Percentiles rank a stretch among this genome's conserved stretches.
phyloP scores from a whole-genome alignment of 257 asterid species.

The Solanum paucissectum region DNA sequence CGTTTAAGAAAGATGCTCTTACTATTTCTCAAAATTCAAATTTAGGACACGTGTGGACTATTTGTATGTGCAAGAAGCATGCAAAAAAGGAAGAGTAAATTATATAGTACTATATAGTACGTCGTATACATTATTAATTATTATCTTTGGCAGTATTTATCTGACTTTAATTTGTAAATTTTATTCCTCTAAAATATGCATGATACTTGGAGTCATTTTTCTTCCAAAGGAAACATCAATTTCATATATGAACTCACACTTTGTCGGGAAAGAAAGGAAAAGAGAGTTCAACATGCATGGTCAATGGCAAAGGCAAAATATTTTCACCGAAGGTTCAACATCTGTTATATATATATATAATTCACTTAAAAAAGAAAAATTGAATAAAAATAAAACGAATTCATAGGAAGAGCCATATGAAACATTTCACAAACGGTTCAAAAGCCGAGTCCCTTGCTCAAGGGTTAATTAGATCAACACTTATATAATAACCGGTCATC shows the following conservation, averaged over 20 bases:
- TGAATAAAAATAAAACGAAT: no score
- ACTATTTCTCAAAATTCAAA: neutral
- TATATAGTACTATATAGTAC: neutral
- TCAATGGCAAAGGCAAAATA: neutral
- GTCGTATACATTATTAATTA: neutral
- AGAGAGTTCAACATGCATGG: neutral
- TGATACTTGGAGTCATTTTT: neutral
- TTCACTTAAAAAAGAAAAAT: no score
- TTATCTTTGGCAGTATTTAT: neutral
- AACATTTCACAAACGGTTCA: no score
- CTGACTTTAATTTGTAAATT: neutral
- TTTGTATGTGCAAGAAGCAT: neutral
- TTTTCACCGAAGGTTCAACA: neutral
- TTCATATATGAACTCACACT: neutral
- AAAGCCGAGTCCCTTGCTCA: no score
- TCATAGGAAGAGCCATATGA: no score
- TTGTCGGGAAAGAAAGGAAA: neutral
- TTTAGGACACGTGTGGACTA: neutral
- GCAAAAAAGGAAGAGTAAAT: neutral
- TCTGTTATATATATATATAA: neutral
- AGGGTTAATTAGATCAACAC: neutral
- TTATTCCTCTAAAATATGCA: neutral
- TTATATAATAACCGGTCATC: neutral
- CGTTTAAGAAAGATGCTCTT: neutral
- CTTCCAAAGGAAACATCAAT: neutral